phyloP scores from a whole-genome alignment of 139 green algal genomes.

The Coccomyxa sp. region DNA sequence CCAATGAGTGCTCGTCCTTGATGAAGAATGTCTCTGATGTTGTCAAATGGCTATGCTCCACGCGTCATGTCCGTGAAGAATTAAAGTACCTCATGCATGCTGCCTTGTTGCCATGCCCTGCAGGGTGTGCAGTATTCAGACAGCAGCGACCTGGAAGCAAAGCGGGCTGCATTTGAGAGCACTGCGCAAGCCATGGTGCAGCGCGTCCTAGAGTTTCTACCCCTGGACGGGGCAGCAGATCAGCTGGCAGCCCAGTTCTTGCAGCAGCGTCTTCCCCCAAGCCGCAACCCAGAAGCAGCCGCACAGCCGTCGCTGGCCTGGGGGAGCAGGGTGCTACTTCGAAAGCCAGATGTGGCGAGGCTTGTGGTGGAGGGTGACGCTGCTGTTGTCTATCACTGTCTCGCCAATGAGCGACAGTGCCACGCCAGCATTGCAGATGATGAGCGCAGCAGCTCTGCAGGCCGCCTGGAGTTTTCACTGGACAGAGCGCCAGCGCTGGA shows the following conservation, averaged over 20 bases:
- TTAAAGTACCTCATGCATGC: too few species aligned
- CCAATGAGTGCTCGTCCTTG: too few species aligned
- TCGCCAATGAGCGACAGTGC: slow-evolving; percentile 21
- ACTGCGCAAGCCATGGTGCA: not conserved
- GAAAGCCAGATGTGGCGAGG: slow-evolving; percentile 14
- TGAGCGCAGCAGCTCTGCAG: not conserved
- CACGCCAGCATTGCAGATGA: slow-evolving; percentile 12
- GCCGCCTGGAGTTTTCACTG: slow-evolving; percentile 14
- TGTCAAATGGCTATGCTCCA: too few species aligned
- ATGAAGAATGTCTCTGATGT: too few species aligned
- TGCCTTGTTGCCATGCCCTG: not conserved
- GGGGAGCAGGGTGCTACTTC: slow-evolving; percentile 8
- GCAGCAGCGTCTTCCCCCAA: slow-evolving; percentile 28
- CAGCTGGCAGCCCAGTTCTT: slow-evolving; percentile 30
- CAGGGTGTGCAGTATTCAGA: not conserved
- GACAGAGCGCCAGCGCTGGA: slow-evolving; percentile 4
- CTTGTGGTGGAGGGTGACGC: slow-evolving; percentile 28
- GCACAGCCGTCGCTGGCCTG: not conserved
- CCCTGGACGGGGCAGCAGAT: slow-evolving; percentile 26
- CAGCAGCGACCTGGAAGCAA: not conserved
- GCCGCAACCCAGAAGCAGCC: not conserved
- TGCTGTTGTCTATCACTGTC: slow-evolving; percentile 33
- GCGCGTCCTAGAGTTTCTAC: slow-evolving; percentile 9
- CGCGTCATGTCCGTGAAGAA: too few species aligned
- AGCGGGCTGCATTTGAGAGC: not conserved